Conservation (phyloP, 2,329 filamentous ascomycete genomes). For the Fusarium sp. region DNA sequence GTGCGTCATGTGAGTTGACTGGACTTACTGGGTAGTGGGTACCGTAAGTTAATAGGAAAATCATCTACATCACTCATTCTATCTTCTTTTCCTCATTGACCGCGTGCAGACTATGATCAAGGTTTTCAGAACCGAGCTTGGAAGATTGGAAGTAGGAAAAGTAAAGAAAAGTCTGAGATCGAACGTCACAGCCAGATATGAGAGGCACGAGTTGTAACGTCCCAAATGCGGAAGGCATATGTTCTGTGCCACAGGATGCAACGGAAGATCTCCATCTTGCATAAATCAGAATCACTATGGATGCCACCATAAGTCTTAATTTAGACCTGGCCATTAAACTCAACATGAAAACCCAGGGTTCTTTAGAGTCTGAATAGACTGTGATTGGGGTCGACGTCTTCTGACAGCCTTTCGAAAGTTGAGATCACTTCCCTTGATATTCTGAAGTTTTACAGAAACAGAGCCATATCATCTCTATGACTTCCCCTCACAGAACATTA, state of each 20-base stretch:
- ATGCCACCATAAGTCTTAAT: not conserved
- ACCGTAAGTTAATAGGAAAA: not conserved
- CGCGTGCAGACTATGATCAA: accelerated
- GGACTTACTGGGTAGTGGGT: not conserved
- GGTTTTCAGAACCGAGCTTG: accelerated
- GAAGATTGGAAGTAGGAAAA: too few relatives aligned
- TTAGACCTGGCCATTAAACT: not conserved
- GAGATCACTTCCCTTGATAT: too few relatives aligned
- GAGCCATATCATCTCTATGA: not conserved
- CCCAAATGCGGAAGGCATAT: not conserved
- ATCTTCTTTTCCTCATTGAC: too few relatives aligned
- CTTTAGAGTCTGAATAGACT: too few relatives aligned
- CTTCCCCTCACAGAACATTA: accelerated
- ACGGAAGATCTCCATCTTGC: not conserved
- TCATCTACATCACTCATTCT: too few relatives aligned
- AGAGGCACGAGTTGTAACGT: not conserved
- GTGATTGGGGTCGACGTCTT: too few relatives aligned
- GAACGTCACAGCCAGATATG: not conserved
- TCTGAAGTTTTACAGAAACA: too few relatives aligned
- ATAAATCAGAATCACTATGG: not conserved
- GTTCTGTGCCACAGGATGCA: not conserved
- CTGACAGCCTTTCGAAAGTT: too few relatives aligned
- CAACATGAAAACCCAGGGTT: accelerated
- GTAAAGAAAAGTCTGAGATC: not conserved
- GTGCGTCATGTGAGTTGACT: not conserved